Evolutionary conservation across 78 protist genomes (phyloP).

Genomic region (Dictyostelium capitatum): DNA sequence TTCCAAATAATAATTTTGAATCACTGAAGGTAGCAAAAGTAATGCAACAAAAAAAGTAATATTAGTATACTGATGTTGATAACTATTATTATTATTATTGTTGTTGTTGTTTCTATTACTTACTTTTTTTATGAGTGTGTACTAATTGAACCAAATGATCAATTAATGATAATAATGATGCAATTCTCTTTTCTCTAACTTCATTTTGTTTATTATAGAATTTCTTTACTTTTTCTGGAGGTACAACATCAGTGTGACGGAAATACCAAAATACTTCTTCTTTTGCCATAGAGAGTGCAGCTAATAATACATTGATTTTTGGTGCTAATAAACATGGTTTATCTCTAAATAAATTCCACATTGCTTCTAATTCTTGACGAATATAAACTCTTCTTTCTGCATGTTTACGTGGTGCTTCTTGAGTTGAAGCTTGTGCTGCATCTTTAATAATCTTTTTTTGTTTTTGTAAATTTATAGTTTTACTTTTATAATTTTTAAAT

Average conservation of each 20-base stretch:
- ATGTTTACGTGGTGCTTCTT: constrained; percentile 78
- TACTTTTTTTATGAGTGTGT: constrained; percentile 31
- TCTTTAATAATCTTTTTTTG: constrained; percentile 70
- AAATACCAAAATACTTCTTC: constrained; percentile 83
- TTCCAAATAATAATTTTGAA: constrained; percentile 83
- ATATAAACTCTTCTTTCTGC: constrained; percentile 68
- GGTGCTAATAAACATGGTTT: constrained; percentile 87
- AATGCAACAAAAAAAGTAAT: neutral
- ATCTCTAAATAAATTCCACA: constrained; percentile 78
- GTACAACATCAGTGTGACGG: constrained; percentile 72
- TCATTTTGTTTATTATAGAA: constrained; percentile 76
- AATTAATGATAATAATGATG: constrained; percentile 35
- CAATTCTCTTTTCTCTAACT: constrained; percentile 52
- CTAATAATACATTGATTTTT: constrained; percentile 78
- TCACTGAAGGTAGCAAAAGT: constrained; percentile 22
- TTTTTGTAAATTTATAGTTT: constrained; percentile 75
- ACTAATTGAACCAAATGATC: constrained; percentile 60
- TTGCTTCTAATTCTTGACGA: constrained; percentile 82
- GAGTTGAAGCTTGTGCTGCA: constrained; percentile 57
- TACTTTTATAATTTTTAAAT: constrained; percentile 76
- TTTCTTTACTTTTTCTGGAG: constrained; percentile 80
- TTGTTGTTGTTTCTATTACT: neutral
- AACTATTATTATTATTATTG: neutral
- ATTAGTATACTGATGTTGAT: neutral
- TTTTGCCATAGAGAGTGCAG: constrained; percentile 82